Conservation (phyloP, 1,139 yeast species). For the Wickerhamomyces sp. region DNA sequence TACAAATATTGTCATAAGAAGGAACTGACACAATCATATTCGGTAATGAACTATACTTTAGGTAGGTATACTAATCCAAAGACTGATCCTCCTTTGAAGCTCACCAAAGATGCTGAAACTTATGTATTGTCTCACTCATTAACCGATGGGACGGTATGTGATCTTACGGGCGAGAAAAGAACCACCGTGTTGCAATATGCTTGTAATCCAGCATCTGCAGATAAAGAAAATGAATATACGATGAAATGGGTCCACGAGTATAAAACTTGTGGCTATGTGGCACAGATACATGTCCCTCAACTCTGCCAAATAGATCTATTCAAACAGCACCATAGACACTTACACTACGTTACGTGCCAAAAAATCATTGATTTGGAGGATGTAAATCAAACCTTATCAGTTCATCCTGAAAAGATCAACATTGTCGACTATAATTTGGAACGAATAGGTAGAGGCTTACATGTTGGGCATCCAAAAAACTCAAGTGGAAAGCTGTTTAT, state of each 20-base stretch:
- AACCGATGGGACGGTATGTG: slow-evolving; percentile 66
- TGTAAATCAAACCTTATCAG: neutral
- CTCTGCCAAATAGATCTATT: slow-evolving; percentile 55
- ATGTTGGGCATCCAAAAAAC: slow-evolving; percentile 3
- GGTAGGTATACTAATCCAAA: slow-evolving; percentile 35
- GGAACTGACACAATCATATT: slow-evolving; percentile 56
- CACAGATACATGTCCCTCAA: slow-evolving; percentile 53
- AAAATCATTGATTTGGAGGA: slow-evolving; percentile 22
- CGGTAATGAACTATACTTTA: slow-evolving; percentile 32
- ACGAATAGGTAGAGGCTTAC: slow-evolving; percentile 7
- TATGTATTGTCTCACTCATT: slow-evolving; percentile 50
- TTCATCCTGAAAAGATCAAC: neutral
- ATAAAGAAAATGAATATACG: slow-evolving; percentile 22
- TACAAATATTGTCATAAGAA: slow-evolving; percentile 54
- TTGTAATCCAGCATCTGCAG: slow-evolving; percentile 47
- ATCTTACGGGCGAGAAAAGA: slow-evolving; percentile 61
- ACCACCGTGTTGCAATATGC: slow-evolving; percentile 59
- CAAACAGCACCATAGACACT: slow-evolving; percentile 34
- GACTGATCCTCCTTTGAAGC: slow-evolving; percentile 20
- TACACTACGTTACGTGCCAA: slow-evolving; percentile 41
- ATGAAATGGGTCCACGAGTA: slow-evolving; percentile 55
- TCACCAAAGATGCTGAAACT: slow-evolving; percentile 31
- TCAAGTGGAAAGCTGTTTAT: neutral
- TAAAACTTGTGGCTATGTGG: slow-evolving; percentile 67
- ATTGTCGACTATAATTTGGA: slow-evolving; percentile 5